phyloP scores from a whole-genome alignment of 2,329 filamentous ascomycete species.

The Cladosporium sp. region DNA sequence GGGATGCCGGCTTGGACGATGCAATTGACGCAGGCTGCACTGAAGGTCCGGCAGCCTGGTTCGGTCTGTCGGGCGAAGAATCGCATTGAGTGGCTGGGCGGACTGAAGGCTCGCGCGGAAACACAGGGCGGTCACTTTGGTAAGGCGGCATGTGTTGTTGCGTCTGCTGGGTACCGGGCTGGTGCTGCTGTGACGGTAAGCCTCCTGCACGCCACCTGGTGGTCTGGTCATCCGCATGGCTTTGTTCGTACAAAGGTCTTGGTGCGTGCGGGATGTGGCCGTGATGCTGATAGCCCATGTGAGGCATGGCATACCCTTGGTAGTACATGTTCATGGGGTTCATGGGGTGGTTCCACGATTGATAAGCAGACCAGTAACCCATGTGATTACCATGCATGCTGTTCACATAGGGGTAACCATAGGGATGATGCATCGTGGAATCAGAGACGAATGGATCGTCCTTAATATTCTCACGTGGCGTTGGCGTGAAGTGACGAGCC shows the following conservation, averaged over 20 bases:
- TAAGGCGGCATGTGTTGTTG: background rate
- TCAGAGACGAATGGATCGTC: conserved; percentile 1
- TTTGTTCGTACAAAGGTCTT: background rate
- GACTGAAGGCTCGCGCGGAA: background rate
- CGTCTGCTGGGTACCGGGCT: background rate
- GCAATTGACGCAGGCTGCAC: background rate
- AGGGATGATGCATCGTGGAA: background rate
- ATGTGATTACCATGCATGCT: background rate
- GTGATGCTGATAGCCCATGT: background rate
- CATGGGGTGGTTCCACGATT: background rate
- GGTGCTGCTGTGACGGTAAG: background rate
- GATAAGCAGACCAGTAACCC: background rate
- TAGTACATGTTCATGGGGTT: background rate
- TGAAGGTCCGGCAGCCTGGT: background rate
- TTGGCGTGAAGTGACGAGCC: conserved; percentile 8
- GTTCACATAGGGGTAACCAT: background rate
- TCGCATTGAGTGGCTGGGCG: background rate
- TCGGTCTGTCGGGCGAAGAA: background rate
- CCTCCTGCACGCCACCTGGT: background rate
- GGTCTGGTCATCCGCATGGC: background rate
- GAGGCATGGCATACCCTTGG: background rate
- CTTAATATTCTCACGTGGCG: background rate
- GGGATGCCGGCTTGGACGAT: conserved; percentile 1
- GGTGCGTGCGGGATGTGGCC: background rate
- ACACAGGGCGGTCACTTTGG: background rate